Evolutionary conservation across 768 basidiomycete species (phyloP).

Genomic region (Suillus ampliporus): DNA sequence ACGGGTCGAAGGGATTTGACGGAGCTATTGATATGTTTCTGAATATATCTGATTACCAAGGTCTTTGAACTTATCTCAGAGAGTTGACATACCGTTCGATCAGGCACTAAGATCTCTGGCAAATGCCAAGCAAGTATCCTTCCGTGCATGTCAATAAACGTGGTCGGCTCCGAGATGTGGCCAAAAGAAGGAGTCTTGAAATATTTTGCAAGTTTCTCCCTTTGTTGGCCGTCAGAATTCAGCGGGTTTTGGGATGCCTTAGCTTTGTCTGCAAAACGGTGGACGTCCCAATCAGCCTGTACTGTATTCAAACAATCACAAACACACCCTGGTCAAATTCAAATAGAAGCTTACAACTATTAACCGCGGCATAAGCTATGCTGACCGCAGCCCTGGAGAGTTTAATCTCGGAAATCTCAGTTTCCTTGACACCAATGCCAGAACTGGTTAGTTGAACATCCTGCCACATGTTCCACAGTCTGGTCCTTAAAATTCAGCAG

Average conservation of each 20-base stretch:
- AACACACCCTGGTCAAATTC: background rate
- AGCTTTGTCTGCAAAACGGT: background rate
- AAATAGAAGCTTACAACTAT: background rate
- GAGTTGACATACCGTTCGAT: background rate
- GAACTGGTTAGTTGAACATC: slow-evolving; percentile 2
- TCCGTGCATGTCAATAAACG: background rate
- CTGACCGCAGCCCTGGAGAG: background rate
- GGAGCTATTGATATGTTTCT: background rate
- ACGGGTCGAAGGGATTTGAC: background rate
- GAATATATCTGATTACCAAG: background rate
- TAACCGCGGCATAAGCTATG: background rate
- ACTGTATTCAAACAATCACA: background rate
- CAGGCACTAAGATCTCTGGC: background rate
- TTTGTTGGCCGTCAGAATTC: background rate
- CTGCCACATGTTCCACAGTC: background rate
- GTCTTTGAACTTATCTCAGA: background rate
- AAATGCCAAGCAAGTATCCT: background rate
- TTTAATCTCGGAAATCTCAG: background rate
- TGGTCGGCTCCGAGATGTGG: background rate
- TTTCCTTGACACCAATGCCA: background rate
- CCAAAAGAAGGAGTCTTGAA: no score
- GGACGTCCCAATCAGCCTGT: background rate
- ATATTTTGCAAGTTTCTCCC: no score
- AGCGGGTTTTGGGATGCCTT: background rate
- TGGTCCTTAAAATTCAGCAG: background rate